These are phyloP conservation scores for Eleusine indica DNA, from an alignment of 176 grass and related monocot species.

Conservation along the genomic window DNA sequence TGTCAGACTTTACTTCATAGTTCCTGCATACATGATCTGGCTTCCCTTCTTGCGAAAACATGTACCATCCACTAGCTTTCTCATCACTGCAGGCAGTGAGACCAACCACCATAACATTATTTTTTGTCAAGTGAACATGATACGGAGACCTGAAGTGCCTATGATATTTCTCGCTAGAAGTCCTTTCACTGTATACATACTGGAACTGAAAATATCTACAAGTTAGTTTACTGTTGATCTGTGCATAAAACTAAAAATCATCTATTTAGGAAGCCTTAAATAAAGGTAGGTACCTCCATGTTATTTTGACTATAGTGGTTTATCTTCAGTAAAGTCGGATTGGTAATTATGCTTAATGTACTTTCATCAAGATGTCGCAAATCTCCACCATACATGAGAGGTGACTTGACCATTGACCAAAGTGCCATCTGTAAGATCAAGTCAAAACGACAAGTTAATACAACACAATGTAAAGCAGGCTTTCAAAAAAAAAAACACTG, in stretches of 20 bases:
- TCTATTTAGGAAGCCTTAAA: not conserved
- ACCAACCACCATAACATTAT: conserved; percentile 45
- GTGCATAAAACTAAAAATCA: not conserved
- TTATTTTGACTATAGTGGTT: conserved; percentile 83
- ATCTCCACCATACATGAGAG: conserved; percentile 95
- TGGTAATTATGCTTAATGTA: conserved; percentile 70
- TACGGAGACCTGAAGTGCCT: conserved; percentile 21
- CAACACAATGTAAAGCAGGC: not conserved
- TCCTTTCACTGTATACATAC: conserved; percentile 50
- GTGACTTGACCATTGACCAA: conserved; percentile 93
- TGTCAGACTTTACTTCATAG: conserved; percentile 32
- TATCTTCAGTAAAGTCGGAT: conserved; percentile 83
- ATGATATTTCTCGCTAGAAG: conserved; percentile 32
- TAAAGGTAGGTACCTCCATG: conserved; percentile 66
- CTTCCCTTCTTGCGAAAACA: conserved; percentile 47
- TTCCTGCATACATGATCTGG: conserved; percentile 67
- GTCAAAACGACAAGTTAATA: conserved; percentile 25
- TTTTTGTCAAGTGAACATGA: conserved; percentile 36
- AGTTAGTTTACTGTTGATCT: conserved; percentile 27
- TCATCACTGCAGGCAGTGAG: conserved; percentile 62
- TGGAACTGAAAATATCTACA: conserved; percentile 65
- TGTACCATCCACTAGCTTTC: conserved; percentile 70
- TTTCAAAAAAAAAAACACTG: not conserved
- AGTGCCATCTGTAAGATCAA: conserved; percentile 65
- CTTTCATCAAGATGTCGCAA: conserved; percentile 63